phyloP scores from a whole-genome alignment of 2,329 filamentous ascomycete genomes.

The Zymoseptoria ardabiliae region DNA sequence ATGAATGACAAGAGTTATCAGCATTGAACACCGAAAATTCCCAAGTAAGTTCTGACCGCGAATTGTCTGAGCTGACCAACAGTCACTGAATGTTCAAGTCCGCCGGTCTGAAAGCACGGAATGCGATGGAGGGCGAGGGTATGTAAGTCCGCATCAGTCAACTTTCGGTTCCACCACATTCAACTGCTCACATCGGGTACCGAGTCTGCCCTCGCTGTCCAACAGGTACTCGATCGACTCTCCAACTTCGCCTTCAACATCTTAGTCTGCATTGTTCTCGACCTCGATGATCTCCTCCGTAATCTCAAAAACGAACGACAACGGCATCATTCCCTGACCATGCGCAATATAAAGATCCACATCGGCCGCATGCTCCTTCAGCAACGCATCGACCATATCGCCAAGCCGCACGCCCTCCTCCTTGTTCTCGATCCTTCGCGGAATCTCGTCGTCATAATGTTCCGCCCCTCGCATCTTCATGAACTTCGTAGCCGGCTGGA shows the following conservation, averaged over 20 bases:
- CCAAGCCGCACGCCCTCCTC: background rate
- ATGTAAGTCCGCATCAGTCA: too few species aligned
- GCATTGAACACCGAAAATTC: background rate
- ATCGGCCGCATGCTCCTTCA: slow-evolving; percentile 73
- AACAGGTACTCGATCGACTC: background rate
- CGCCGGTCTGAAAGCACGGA: background rate
- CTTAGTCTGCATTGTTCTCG: background rate
- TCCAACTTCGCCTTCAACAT: background rate
- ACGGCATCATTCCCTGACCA: background rate
- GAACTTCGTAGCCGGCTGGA: background rate
- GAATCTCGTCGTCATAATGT: background rate
- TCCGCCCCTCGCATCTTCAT: background rate
- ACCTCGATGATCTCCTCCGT: background rate
- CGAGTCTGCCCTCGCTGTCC: background rate
- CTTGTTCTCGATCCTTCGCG: background rate
- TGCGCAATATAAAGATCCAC: slow-evolving; percentile 55
- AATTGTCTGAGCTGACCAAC: background rate
- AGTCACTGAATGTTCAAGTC: background rate
- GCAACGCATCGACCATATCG: slow-evolving; percentile 64
- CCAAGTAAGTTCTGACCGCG: background rate
- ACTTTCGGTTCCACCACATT: too few species aligned
- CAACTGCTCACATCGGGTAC: background rate
- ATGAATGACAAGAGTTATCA: background rate
- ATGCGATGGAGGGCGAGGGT: too few species aligned
- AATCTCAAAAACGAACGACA: background rate